Evolutionary conservation across 441 rosid species (phyloP).

Genomic region (Viola pubescens): DNA sequence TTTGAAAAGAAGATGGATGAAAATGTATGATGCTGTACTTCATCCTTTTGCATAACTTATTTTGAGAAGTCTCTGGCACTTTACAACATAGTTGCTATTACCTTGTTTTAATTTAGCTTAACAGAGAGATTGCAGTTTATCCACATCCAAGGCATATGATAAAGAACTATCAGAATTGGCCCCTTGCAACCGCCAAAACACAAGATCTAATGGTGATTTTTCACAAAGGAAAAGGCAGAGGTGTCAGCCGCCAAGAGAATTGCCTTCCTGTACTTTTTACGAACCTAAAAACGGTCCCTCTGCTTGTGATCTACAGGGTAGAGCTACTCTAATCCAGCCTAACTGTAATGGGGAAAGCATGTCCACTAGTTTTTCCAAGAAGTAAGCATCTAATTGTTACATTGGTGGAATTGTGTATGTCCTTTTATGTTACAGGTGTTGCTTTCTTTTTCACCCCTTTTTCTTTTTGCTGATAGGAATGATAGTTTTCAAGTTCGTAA

Average conservation of each 20-base stretch:
- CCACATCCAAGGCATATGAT: conserved; percentile 27
- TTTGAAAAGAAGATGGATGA: conserved; percentile 41
- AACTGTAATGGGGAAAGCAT: conserved; percentile 18
- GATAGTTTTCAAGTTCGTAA: conserved; percentile 24
- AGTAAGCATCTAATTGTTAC: conserved; percentile 26
- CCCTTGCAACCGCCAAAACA: conserved; percentile 24
- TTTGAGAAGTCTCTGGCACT: conserved; percentile 13
- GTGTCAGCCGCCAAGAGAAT: conserved; percentile 19
- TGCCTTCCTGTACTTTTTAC: conserved; percentile 21
- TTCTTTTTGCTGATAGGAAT: conserved; percentile 31
- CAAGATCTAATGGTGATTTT: conserved; percentile 23
- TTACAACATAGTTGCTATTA: conserved; percentile 10
- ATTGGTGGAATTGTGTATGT: background rate
- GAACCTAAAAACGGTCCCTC: conserved; percentile 16
- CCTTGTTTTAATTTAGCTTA: conserved; percentile 21
- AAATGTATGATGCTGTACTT: conserved; percentile 35
- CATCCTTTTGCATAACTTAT: conserved; percentile 7
- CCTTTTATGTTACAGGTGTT: background rate
- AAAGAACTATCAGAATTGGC: conserved; percentile 36
- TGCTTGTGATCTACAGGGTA: conserved; percentile 24
- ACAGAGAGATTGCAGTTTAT: conserved; percentile 45
- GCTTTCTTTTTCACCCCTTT: conserved; percentile 3
- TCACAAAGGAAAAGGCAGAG: conserved; percentile 20
- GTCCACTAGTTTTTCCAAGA: conserved; percentile 16
- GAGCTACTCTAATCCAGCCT: conserved; percentile 18